Evolutionary conservation across 2,329 filamentous ascomycete species (phyloP).

Genomic region (Colletotrichum cuscutae): DNA sequence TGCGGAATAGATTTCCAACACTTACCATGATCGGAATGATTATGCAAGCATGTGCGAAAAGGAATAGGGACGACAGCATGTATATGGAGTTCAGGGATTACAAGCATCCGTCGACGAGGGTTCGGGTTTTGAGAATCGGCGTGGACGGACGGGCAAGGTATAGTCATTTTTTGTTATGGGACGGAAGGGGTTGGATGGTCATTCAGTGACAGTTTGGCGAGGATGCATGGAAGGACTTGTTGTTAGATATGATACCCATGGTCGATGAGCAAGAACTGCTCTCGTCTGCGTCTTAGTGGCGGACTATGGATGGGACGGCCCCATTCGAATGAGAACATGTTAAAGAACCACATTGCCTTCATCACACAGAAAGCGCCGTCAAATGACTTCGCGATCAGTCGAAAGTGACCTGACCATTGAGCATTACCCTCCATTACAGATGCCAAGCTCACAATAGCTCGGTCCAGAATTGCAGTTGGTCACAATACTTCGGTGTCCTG

Average conservation of each 20-base stretch:
- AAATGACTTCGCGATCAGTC: not conserved
- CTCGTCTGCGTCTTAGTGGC: not conserved
- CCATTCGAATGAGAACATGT: not conserved
- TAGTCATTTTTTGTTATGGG: not conserved
- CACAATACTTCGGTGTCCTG: too few relatives aligned
- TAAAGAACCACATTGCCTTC: not conserved
- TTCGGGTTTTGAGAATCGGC: not conserved
- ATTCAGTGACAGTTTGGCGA: not conserved
- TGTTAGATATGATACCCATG: conserved; percentile 7
- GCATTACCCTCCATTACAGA: too few relatives aligned
- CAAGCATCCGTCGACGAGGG: not conserved
- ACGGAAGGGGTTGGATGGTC: not conserved
- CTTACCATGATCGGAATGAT: not conserved
- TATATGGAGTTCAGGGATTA: not conserved
- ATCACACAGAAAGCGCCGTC: not conserved
- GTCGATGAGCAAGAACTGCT: not conserved
- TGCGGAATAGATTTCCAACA: not conserved
- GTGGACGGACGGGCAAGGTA: not conserved
- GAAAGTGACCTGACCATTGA: too few relatives aligned
- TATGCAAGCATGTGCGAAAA: not conserved
- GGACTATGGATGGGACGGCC: not conserved
- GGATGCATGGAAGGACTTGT: not conserved
- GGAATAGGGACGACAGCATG: not conserved
- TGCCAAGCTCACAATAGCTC: too few relatives aligned
- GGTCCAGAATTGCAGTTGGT: too few relatives aligned